Conservation (phyloP, 805 yeast genomes). For the Naumovozyma castellii region DNA sequence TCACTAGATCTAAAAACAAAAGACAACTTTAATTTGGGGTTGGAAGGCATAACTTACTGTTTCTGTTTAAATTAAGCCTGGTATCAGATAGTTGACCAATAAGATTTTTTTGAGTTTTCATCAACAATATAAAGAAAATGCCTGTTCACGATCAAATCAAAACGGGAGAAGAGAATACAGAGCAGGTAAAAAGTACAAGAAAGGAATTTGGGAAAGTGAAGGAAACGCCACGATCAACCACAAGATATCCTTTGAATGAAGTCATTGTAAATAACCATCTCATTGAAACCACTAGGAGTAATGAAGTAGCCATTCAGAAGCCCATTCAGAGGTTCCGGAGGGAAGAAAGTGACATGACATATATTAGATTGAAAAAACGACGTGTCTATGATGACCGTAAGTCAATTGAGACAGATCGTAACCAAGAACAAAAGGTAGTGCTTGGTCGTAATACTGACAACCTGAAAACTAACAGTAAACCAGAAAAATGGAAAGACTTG, state of each 20-base stretch:
- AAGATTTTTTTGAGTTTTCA: too few species aligned
- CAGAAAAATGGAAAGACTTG: slow-evolving; percentile 55
- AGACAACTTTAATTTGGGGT: too few species aligned
- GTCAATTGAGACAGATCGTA: background rate
- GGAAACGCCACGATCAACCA: background rate
- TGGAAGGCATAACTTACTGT: too few species aligned
- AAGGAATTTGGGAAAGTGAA: slow-evolving; percentile 5
- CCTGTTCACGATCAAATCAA: background rate
- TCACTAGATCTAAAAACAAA: too few species aligned
- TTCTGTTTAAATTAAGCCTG: too few species aligned
- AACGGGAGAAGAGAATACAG: background rate
- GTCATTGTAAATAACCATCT: background rate
- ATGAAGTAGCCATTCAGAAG: background rate
- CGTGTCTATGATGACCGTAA: background rate
- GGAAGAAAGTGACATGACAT: background rate
- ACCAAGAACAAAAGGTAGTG: background rate
- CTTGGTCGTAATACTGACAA: too few species aligned
- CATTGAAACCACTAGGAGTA: too few species aligned
- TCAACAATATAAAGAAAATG: too few species aligned
- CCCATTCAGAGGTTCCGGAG: background rate
- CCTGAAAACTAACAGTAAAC: too few species aligned
- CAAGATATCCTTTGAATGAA: background rate
- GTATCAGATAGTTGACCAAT: too few species aligned
- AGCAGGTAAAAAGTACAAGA: slow-evolving; percentile 13
- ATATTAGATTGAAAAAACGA: background rate